Base-by-base conservation (phyloP, 768 basidiomycete genomes). In the Paxillus ammoniavirescens region DNA sequence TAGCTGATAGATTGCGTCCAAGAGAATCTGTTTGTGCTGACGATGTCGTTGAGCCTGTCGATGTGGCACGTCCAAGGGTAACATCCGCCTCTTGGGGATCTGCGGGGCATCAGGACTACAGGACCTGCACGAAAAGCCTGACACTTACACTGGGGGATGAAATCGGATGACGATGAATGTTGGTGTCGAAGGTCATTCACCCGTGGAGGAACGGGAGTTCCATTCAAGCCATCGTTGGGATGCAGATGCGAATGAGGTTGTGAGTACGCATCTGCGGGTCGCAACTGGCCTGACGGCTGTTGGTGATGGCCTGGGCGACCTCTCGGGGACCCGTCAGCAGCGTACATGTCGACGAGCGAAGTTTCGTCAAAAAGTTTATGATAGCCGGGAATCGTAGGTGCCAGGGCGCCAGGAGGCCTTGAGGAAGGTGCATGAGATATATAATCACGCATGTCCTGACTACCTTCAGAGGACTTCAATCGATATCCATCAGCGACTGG, bases 371-470 rank as follows among this genome's bases (percentile, higher is more conserved):
- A 67, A 26, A 54, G 50, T 36, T 42, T 47, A 5, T 36, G 57
- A 42, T 54, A 57, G 18, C 68, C 68, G 2, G 70, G 68, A 17
- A 60, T 66, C 17, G 60, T 59, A 0, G 68, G 68, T 2, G 68
- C 42, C 17, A 58, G 56, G 40, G 70, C 64, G 15, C 68, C 70
- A 26, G 65, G 60, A 18, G 68, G 70, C 46, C 68, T 66, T 8
- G 57, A 37, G 1, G 68, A 70, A 21, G 62, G 4, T 47, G 58
- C 66, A 2, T 57, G 64, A 8, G 49, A 37, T 2, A 66, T 18
- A 7, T 57, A 54, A 38, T 64, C 62, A 38, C 57, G 67, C 36
- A 60, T 40, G 41, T 68, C 64, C 15, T 51, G 15, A 40, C 17
- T 58, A 12, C 52, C 31, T 33, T 50, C 49, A 40, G 47, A 42